Base-by-base conservation (phyloP, 73 alveolate genomes). In the Paramecium sexaurelia region DNA sequence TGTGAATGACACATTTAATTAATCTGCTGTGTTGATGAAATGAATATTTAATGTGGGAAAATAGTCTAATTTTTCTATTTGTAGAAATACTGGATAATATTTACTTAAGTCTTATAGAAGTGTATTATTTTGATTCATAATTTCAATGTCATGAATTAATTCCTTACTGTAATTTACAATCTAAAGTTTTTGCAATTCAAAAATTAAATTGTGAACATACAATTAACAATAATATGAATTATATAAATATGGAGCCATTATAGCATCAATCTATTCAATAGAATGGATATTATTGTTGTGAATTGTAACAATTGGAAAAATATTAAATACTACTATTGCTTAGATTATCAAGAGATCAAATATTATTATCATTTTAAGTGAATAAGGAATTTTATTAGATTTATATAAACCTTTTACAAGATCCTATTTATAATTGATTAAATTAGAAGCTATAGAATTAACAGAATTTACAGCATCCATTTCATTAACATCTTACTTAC, bases 401-500 rank as follows among this genome's bases (percentile, higher is more conserved):
- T 61, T 26, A 10, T 61, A 61, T 3, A 61, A 41, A 61, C 83
- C 26, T 19, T 61, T 61, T 8, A 61, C 43, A 10, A 61, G 43
- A 32, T 61, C 83, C 7, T 32, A 29, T 29, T 61, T 61, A 6
- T 61, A 61, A 6, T 61, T 61, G 8, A 61, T 61, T 5, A 61
- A 13, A 61, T 61, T 61, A 32, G 83, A 61, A 13, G 83, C 83
- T 1, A 61, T 61, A 3, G 83, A 61, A 61, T 61, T 61, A 29
- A 61, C 83, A 61, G 83, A 61, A 61, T 61, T 61, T 7, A 61
- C 83, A 22, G 83, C 83, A 61, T 61, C 83, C 83, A 61, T 61
- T 61, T 61, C 83, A 61, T 61, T 61, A 1, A 61, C 26, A 29
- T 61, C 83, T 3, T 61, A 26, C 6, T 32, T 61, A 13, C 47